Evolutionary conservation across 352 stramenopile species (phyloP), one percentile per base, ranked within the genome.

Genomic region (Pythium graminicola): DNA sequence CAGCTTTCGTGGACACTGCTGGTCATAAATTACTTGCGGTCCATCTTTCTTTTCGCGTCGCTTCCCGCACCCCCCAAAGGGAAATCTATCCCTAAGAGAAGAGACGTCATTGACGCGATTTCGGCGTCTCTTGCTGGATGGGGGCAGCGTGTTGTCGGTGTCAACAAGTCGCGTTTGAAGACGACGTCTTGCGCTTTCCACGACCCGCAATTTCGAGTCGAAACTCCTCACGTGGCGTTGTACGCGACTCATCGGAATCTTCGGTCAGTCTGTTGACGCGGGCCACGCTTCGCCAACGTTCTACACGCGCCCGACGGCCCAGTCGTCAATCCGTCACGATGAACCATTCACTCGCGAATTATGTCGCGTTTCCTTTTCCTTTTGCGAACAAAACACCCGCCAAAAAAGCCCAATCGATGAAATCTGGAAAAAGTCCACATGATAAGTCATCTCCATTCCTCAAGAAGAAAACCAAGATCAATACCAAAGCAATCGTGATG

Each of bases 291-390:
- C 51, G n/a, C 13, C 22, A 19, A 8, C 52, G 42, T 22, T 44
- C n/a, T 31, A 44, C 23, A 14, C 43, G 19, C 72, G 22, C 40
- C 59, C 41, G 48, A 40, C 43, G 55, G 10, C 56, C 56, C 1
- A 64, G 56, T 17, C 56, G 56, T 43, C 56, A 64, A 50, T 64
- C 56, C 11, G 32, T 54, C 26, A 54, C 54, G 29, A 67, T 80
- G 38, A 77, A 68, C 20, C 76, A 84, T 55, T 78, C 76, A 14
- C 68, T 90, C 5, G 70, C 68, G 23, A 90, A 75, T 62, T 90
- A 90, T 60, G 69, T 87, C 16, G 76, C 76, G 13, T 90, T 90
- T 55, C 73, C 80, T 39, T 90, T 90, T 59, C 80, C 80, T 16
- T 90, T 88, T 23, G 67, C 71, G 0, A 75, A 64, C 26, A 82